phyloP scores from a whole-genome alignment of 257 asterid genomes.

The Solanum paucissectum region DNA sequence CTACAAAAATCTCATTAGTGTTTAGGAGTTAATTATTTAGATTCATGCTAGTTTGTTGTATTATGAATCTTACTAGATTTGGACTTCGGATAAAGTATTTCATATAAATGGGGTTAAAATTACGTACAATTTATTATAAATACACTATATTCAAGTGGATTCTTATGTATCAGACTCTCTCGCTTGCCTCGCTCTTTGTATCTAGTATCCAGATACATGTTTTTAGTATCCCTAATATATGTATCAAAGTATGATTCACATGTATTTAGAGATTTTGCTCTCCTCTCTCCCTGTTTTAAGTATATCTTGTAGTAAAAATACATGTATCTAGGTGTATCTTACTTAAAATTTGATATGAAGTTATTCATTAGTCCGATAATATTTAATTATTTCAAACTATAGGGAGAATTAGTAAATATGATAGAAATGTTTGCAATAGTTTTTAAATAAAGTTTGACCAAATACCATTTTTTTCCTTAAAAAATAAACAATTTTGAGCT shows the following conservation, averaged over 20 bases:
- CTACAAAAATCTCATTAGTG: background rate
- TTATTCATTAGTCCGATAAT: no score
- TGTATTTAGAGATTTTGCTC: background rate
- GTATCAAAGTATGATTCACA: background rate
- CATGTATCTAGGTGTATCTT: fast-evolving
- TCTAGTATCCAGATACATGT: fast-evolving
- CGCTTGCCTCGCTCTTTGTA: background rate
- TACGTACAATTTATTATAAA: no score
- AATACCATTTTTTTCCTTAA: no score
- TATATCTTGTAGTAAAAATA: background rate
- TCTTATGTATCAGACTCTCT: background rate
- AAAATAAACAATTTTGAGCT: background rate
- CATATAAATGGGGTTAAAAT: background rate
- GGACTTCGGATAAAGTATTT: background rate
- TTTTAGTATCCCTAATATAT: no score
- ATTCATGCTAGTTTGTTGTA: no score
- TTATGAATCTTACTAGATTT: background rate
- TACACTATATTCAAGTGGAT: background rate
- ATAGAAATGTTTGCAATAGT: background rate
- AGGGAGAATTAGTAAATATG: no score
- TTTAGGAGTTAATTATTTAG: background rate
- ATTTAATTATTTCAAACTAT: no score
- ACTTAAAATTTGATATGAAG: no score
- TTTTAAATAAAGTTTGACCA: no score
- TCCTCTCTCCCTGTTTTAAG: background rate